Conservation (phyloP, 306 rosid genomes). For the Astragalus membranaceus region DNA sequence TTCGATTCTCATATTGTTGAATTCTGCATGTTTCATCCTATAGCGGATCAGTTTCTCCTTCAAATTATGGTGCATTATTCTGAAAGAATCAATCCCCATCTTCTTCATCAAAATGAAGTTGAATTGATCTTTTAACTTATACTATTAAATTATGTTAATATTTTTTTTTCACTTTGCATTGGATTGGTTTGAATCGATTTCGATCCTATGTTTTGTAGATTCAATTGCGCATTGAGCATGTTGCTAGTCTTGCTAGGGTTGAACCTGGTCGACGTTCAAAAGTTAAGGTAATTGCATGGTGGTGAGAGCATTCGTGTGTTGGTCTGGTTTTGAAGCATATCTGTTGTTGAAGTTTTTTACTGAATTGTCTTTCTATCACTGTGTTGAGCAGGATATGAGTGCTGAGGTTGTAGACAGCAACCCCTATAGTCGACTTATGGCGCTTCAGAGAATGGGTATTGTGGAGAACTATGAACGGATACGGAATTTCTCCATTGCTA, state of each 20-base stretch:
- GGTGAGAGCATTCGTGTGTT: not conserved
- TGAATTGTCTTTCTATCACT: not conserved
- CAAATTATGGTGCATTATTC: not conserved
- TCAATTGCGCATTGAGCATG: slow-evolving; percentile 51
- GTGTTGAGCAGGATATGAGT: slow-evolving; percentile 83
- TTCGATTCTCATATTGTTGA: not conserved
- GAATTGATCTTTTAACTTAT: not conserved
- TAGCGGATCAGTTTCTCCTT: not conserved
- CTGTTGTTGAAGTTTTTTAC: not conserved
- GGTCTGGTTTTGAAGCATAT: not conserved
- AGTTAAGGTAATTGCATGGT: slow-evolving; percentile 55
- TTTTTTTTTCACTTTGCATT: not conserved
- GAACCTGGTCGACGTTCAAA: slow-evolving; percentile 59
- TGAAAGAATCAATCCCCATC: not conserved
- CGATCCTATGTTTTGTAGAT: slow-evolving; percentile 40
- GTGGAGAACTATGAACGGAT: slow-evolving; percentile 90
- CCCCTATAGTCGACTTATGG: slow-evolving; percentile 98
- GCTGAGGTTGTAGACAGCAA: slow-evolving; percentile 94
- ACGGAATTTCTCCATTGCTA: slow-evolving; percentile 91
- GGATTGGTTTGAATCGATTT: not conserved
- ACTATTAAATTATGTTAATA: not conserved
- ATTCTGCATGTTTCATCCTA: not conserved
- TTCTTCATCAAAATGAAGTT: not conserved
- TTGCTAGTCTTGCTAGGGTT: slow-evolving; percentile 44
- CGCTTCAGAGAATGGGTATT: slow-evolving; percentile 99